These are phyloP conservation scores for Teunomyces barrocoloradensis DNA, from an alignment of 805 yeast species.

Conservation along the genomic window DNA sequence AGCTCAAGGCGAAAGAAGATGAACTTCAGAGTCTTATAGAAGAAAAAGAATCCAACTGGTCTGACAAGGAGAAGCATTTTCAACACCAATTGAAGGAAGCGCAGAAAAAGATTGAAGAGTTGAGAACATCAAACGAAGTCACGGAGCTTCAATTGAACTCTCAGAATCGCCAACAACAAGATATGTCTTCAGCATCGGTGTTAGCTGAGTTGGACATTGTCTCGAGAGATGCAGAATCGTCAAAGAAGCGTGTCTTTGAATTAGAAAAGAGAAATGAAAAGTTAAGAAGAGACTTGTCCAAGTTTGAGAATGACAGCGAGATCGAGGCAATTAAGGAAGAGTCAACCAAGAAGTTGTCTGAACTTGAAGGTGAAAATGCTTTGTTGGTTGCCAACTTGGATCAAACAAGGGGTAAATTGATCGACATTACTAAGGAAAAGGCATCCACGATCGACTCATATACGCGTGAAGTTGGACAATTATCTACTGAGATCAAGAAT, in stretches of 20 bases:
- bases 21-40: conserved; percentile 66
- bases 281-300: conserved; percentile 61
- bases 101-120: conserved; percentile 57
- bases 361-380: conserved; percentile 69
- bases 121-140: conserved; percentile 63
- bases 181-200: conserved; percentile 28
- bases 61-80: conserved; percentile 51
- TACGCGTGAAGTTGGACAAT: conserved; percentile 46
- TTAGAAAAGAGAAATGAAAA: conserved; percentile 78
- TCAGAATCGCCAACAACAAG: conserved; percentile 39
- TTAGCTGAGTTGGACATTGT: conserved; percentile 60
- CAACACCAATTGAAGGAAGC: conserved; percentile 50
- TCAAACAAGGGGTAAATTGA: conserved; percentile 38
- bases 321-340: conserved; percentile 37
- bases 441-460: conserved; percentile 35
- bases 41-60: conserved; percentile 74
- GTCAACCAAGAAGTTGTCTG: conserved; percentile 46
- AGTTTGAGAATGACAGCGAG: conserved; percentile 49
- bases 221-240: conserved; percentile 70
- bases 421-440: conserved; percentile 19
- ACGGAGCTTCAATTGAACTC: conserved; percentile 55
- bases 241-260: conserved; percentile 64
- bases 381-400: conserved; percentile 57
- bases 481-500: conserved; percentile 47
- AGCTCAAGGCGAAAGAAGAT: conserved; percentile 67